Evolutionary conservation across 805 yeast genomes (phyloP).

Genomic region (Suhomyces kilbournensis): DNA sequence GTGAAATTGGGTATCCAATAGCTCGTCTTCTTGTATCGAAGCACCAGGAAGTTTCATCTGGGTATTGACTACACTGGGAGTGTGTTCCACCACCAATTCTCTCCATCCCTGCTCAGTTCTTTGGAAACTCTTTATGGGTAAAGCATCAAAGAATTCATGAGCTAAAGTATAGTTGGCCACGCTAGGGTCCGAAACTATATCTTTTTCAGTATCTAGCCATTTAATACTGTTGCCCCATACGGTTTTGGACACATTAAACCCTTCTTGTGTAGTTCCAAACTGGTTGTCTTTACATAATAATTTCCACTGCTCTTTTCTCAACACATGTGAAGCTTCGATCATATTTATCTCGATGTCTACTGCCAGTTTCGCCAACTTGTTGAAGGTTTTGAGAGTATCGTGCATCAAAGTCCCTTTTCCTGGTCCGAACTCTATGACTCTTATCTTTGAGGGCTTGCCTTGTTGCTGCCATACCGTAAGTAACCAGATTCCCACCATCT

Average conservation of each 20-base stretch:
- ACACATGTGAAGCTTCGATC: constrained; percentile 70
- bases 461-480: constrained; percentile 57
- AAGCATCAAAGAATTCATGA: constrained; percentile 85
- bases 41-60: constrained; percentile 25
- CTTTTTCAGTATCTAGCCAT: constrained; percentile 63
- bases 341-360: constrained; percentile 46
- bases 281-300: constrained; percentile 38
- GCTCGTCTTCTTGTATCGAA: constrained; percentile 7
- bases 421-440: constrained; percentile 78
- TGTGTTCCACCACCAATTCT: constrained; percentile 66
- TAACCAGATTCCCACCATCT: constrained; percentile 75
- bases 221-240: constrained; percentile 50
- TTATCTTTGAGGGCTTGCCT: constrained; percentile 45
- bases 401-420: constrained; percentile 78
- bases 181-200: constrained; percentile 24
- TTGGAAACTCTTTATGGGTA: constrained; percentile 71
- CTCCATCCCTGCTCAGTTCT: constrained; percentile 72
- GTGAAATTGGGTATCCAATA: constrained; percentile 44
- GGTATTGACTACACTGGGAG: constrained; percentile 33
- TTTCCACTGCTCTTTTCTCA: constrained; percentile 55
- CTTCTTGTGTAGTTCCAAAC: constrained; percentile 25
- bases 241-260: constrained; percentile 37
- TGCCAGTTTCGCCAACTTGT: constrained; percentile 30
- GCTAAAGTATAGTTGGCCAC: constrained; percentile 66
- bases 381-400: constrained; percentile 54